Conservation (phyloP, 2,329 filamentous ascomycete genomes). For the Penicillium sclerotiorum region DNA sequence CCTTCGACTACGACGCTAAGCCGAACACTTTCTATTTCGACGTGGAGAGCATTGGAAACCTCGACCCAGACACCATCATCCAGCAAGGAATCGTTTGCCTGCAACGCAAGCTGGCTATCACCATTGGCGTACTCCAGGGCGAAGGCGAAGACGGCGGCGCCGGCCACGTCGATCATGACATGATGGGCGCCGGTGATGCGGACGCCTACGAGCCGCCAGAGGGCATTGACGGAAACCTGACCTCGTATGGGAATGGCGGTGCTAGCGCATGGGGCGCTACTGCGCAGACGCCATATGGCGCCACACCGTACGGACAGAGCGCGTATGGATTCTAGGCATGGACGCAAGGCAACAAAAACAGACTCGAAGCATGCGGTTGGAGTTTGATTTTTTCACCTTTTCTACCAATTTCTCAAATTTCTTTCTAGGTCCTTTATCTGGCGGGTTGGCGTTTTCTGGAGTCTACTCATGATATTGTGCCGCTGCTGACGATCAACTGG, state of each 20-base stretch:
- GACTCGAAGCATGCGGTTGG: slow-evolving; percentile 25
- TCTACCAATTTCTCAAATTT: slow-evolving; percentile 1
- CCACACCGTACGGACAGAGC: slow-evolving; percentile 62
- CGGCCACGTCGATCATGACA: slow-evolving; percentile 46
- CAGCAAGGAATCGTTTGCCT: slow-evolving; percentile 85
- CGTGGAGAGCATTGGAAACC: slow-evolving; percentile 82
- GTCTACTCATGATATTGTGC: slow-evolving; percentile 6
- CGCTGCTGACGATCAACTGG: slow-evolving; percentile 7
- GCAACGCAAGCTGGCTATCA: slow-evolving; percentile 83
- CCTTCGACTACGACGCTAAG: slow-evolving; percentile 87
- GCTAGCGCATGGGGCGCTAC: slow-evolving; percentile 68
- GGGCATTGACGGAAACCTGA: slow-evolving; percentile 46
- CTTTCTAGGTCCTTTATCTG: slow-evolving; percentile 11
- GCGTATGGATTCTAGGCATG: slow-evolving; percentile 36
- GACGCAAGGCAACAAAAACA: slow-evolving; percentile 10
- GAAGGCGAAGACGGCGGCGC: slow-evolving; percentile 59
- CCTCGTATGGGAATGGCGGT: slow-evolving; percentile 50
- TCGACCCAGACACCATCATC: slow-evolving; percentile 88
- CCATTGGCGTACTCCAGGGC: slow-evolving; percentile 68
- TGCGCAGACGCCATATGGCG: slow-evolving; percentile 61
- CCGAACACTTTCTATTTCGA: slow-evolving; percentile 90
- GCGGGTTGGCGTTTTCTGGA: slow-evolving; percentile 16
- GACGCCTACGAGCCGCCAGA: slow-evolving; percentile 52
- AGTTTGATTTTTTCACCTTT: slow-evolving; percentile 19
- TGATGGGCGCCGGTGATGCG: slow-evolving; percentile 54